Base-by-base conservation (phyloP, 176 grass and related monocot species). In the Aegilops speltoides region DNA sequence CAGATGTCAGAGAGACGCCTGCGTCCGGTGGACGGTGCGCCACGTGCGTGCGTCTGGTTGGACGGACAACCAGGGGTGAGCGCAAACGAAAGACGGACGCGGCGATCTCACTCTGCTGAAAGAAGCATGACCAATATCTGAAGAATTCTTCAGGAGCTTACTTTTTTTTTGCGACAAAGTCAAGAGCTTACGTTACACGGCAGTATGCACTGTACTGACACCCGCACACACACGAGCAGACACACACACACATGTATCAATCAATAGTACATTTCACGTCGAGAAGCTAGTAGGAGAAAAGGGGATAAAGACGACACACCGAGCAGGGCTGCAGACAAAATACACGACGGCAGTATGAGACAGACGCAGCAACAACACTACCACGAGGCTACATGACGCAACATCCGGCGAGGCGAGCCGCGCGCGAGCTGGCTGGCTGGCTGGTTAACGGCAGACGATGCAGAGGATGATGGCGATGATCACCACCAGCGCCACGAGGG, bases 381-480 rank as follows among this genome's bases (percentile, higher is more conserved):
- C 1, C 1, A 57, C 16, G 54, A 7, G 69, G 24, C 72, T 76
- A 76, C 73, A 77, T 77, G 26, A 32, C 11, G 16, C 73, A 26
- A 6, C 40, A 34, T 70, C 41, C 13, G 72, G 71, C 70, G n/a
- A 73, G 12, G 12, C 54, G 15, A 52, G 54, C 68, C 10, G 22
- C 68, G 66, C 15, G 6, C 7, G 65, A 68, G 64, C 24, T 64
- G 1, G 63, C 16, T 31, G 20, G 15, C 15, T 52, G 50, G 15
- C 48, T 52, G 50, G 50, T 54, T 59, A 91, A 40, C 88, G 81
- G 69, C 87, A 95, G 81, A 95, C 20, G 83, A 95, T 85, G 85
- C 88, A 95, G 79, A 84, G 84, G 81, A 95, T 34, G 82, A 91
- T 57, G 48, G 88, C 82, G 89, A 92, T 20, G 73, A 95, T 81